Evolutionary conservation across 2,329 filamentous ascomycete genomes (phyloP), one percentile per base, ranked within the genome.

Genomic region (Diatrype stigma): DNA sequence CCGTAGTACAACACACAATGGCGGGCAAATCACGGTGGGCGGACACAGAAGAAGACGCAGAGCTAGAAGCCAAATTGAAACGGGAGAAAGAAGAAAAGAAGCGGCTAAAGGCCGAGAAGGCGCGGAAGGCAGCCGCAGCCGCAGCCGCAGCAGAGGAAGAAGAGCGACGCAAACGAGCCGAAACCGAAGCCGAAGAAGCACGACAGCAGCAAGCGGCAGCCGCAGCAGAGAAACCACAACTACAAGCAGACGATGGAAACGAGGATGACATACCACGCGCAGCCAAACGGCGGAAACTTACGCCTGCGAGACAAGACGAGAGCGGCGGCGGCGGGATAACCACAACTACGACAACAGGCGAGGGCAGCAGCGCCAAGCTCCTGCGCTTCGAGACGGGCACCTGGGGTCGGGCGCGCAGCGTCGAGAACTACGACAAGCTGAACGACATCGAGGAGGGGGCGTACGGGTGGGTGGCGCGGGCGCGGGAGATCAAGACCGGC

Each of bases 391-490:
- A 87, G 10, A 75, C 77, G 14, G 80, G 81, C 10, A 70, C 74
- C 59, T 96, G 91, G 84, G 79, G 82, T 47, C 76, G 73, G 51
- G 88, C 87, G 64, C 80, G 88, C 53, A 89, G 89, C 66, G 87
- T 96, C 23, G 87, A 93, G 64, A 86, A 90, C 64, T 99, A 92
- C 72, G 89, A 96, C 63, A 88, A 89, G 60, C 77, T 99, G 51
- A 99, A 99, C 69, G 89, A 94, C 67, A 99, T 99, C 63, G 94
- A 97, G 70, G 94, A 99, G 73, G 94, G 94, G 34, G 91, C 91
- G 8, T 99, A 99, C 70, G 94, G 94, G 44, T 93, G 86, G 81
- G 94, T 99, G 4, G 92, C 92, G 49, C 81, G 94, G 51, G 94
- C 91, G 12, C 85, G 79, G 55, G 87, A 95, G 61, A 76, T 80